phyloP scores from a whole-genome alignment of 2,329 filamentous ascomycete species.

The Balansia obtecta region DNA sequence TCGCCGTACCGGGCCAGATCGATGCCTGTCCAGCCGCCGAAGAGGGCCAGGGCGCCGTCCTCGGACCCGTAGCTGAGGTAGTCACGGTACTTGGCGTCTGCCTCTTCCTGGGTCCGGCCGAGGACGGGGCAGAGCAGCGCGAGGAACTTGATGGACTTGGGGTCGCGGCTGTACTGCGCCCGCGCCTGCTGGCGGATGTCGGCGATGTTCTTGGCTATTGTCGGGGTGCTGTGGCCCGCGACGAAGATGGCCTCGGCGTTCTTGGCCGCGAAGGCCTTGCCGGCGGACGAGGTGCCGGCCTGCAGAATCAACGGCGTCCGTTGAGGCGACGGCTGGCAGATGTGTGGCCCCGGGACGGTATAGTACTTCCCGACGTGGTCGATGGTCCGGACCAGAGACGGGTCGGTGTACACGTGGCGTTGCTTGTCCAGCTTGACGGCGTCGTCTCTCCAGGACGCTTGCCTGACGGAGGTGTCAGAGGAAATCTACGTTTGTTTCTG shows the following conservation, averaged over 20 bases:
- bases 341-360: slow-evolving; percentile 44
- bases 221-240: slow-evolving; percentile 41
- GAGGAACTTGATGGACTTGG: slow-evolving; percentile 45
- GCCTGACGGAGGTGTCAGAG: slow-evolving; percentile 11
- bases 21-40: slow-evolving; percentile 56
- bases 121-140: slow-evolving; percentile 46
- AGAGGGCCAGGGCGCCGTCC: slow-evolving; percentile 51
- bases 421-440: slow-evolving; percentile 44
- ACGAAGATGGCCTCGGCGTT: slow-evolving; percentile 56
- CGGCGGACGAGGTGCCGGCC: slow-evolving; percentile 48
- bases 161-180: slow-evolving; percentile 37
- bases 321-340: slow-evolving; percentile 49
- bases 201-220: slow-evolving; percentile 41
- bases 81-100: slow-evolving; percentile 35
- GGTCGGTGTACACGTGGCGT: slow-evolving; percentile 33
- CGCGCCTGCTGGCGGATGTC: slow-evolving; percentile 41
- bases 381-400: slow-evolving; percentile 43
- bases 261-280: slow-evolving; percentile 47
- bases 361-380: slow-evolving; percentile 50
- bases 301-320: slow-evolving; percentile 53
- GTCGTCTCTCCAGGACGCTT: slow-evolving; percentile 45
- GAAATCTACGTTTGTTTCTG: too few species aligned
- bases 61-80: slow-evolving; percentile 42
- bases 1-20: slow-evolving; percentile 48
- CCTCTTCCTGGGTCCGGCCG: slow-evolving; percentile 47